These are phyloP conservation scores for Phytophthora megakarya DNA, from an alignment of 352 stramenopile genomes.

Conservation along the genomic window DNA sequence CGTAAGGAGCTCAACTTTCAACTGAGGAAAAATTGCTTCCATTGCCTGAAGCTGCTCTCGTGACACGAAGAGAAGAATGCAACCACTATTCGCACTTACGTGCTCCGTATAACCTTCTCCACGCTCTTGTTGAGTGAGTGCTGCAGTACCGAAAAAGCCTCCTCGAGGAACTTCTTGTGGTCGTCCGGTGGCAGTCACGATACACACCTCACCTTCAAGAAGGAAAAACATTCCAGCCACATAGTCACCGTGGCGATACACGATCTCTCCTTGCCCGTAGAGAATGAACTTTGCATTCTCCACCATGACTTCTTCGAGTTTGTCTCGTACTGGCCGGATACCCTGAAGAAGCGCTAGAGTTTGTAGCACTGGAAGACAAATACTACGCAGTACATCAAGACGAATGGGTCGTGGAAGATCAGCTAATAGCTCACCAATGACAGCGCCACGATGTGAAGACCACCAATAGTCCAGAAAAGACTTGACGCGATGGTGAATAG, in stretches of 20 bases:
- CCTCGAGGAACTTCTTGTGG: slow-evolving; percentile 38
- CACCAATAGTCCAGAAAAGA: slow-evolving; percentile 77
- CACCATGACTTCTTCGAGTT: slow-evolving; percentile 50
- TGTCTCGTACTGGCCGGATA: slow-evolving; percentile 36
- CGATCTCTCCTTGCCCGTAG: slow-evolving; percentile 62
- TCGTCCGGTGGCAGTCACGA: slow-evolving; percentile 33
- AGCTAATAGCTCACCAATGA: slow-evolving; percentile 48
- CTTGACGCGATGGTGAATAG: slow-evolving; percentile 57
- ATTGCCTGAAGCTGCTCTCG: slow-evolving; percentile 54
- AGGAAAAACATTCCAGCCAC: slow-evolving; percentile 64
- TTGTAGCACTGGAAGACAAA: slow-evolving; percentile 53
- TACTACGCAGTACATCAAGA: slow-evolving; percentile 49
- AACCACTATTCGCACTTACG: slow-evolving; percentile 58
- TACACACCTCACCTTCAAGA: slow-evolving; percentile 55
- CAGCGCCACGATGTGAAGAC: slow-evolving; percentile 59
- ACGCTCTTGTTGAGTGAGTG: slow-evolving; percentile 45
- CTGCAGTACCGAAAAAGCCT: slow-evolving; percentile 56
- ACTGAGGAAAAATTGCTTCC: slow-evolving; percentile 53
- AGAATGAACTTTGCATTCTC: slow-evolving; percentile 59
- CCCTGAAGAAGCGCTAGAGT: slow-evolving; percentile 44
- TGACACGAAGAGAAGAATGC: slow-evolving; percentile 56
- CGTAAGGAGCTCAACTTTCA: slow-evolving; percentile 48
- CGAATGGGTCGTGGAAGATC: slow-evolving; percentile 56
- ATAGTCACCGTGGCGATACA: slow-evolving; percentile 61
- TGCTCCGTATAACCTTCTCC: slow-evolving; percentile 56